Evolutionary conservation across 768 basidiomycete genomes (phyloP).

Genomic region (Lanmaoa pseudosensibilis): DNA sequence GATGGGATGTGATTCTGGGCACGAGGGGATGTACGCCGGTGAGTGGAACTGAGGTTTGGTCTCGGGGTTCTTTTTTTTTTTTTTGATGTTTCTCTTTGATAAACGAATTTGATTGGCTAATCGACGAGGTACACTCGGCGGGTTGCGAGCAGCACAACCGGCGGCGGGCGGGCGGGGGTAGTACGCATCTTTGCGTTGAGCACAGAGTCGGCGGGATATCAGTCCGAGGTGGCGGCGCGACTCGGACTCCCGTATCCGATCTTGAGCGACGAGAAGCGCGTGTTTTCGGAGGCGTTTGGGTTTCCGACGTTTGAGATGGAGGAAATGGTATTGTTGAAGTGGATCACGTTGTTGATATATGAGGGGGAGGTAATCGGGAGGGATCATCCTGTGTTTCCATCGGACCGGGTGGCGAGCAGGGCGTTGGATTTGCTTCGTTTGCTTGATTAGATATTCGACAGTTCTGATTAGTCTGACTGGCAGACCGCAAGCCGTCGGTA

Average conservation of each 20-base stretch:
- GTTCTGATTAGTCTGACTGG: too few species aligned
- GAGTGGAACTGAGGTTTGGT: background rate
- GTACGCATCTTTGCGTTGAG: slow-evolving; percentile 21
- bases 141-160: slow-evolving; percentile 1
- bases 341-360: slow-evolving; percentile 20
- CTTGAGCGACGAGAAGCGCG: slow-evolving; percentile 15
- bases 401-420: slow-evolving; percentile 17
- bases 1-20: slow-evolving; percentile 26
- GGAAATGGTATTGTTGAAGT: slow-evolving; percentile 19
- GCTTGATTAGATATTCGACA: background rate
- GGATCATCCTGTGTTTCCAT: slow-evolving; percentile 26
- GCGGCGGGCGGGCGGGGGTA: background rate
- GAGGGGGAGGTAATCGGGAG: slow-evolving; percentile 10
- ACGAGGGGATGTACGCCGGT: slow-evolving; percentile 28
- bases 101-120: background rate
- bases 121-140: slow-evolving; percentile 5
- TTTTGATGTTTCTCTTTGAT: background rate
- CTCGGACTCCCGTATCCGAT: slow-evolving; percentile 21
- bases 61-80: too few species aligned
- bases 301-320: slow-evolving; percentile 23
- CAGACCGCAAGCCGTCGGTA: too few species aligned
- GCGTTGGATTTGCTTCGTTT: slow-evolving; percentile 5
- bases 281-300: slow-evolving; percentile 10
- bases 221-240: slow-evolving; percentile 17
- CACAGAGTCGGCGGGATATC: slow-evolving; percentile 20